These are phyloP conservation scores for Suillus tomentosus DNA, from an alignment of 768 basidiomycete genomes.

Conservation along the genomic window DNA sequence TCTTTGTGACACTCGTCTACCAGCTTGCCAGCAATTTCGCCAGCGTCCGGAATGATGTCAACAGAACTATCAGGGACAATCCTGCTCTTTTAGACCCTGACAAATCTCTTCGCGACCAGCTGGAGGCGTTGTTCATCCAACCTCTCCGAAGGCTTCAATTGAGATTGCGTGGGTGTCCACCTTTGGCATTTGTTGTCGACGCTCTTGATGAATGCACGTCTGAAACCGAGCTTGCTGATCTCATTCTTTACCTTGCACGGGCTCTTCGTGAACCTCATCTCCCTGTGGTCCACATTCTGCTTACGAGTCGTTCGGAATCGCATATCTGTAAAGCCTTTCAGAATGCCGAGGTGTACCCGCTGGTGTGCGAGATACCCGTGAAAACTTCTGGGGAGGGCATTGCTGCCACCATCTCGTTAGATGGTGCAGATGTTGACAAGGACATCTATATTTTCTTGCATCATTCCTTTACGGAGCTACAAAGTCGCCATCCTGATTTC, in stretches of 20 bases:
- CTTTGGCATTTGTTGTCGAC: neutral
- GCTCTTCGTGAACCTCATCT: conserved; percentile 1
- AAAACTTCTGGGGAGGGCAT: neutral
- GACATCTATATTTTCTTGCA: conserved; percentile 3
- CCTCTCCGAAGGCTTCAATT: neutral
- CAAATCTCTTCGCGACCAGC: neutral
- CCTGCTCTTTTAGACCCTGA: conserved; percentile 1
- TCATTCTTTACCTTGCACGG: conserved; percentile 2
- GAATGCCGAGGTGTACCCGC: neutral
- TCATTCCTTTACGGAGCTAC: conserved; percentile 1
- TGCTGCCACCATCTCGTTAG: neutral
- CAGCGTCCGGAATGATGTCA: neutral
- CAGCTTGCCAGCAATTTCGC: neutral
- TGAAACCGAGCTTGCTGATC: neutral
- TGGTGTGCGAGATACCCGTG: neutral
- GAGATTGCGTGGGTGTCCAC: neutral
- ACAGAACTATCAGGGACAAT: neutral
- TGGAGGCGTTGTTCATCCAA: conserved; percentile 1
- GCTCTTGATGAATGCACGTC: conserved; percentile 4
- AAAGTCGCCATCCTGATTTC: conserved; percentile 1
- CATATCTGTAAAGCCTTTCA: conserved; percentile 1
- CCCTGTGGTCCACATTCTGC: neutral
- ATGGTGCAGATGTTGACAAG: conserved; percentile 1
- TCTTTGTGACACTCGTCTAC: neutral
- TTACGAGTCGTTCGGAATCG: neutral